phyloP scores from a whole-genome alignment of 306 rosid genomes.

The barrel medic (Medicago truncatula) region MtrunA17r5.0-ANR NC_053049.1:35207501-35208000 shows the following conservation, averaged over 20 bases:
- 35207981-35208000: constrained; percentile 35
- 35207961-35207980: constrained; percentile 26
- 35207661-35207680: not conserved
- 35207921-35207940: constrained; percentile 12
- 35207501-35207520: not conserved
- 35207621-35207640: not conserved
- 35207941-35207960: constrained; percentile 24
- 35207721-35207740: not conserved
- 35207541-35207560: constrained; percentile 10
- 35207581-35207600: not conserved
- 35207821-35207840: constrained; percentile 31
- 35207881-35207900: not conserved
- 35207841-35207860: constrained; percentile 6
- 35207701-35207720: not conserved
- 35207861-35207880: not conserved
- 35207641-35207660: not conserved
- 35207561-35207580: not conserved
- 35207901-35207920: not conserved
- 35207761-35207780: not conserved
- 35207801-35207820: not conserved
- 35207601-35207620: not conserved
- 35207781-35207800: constrained; percentile 9
- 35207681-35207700: not conserved
- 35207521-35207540: constrained; percentile 11
- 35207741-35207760: not conserved